A percentile compares a stretch with the other conserved stretches of the same genome.
These are phyloP conservation scores for Turnera subulata DNA, from an alignment of 345 rosid genomes.

Conservation along the genomic window DNA sequence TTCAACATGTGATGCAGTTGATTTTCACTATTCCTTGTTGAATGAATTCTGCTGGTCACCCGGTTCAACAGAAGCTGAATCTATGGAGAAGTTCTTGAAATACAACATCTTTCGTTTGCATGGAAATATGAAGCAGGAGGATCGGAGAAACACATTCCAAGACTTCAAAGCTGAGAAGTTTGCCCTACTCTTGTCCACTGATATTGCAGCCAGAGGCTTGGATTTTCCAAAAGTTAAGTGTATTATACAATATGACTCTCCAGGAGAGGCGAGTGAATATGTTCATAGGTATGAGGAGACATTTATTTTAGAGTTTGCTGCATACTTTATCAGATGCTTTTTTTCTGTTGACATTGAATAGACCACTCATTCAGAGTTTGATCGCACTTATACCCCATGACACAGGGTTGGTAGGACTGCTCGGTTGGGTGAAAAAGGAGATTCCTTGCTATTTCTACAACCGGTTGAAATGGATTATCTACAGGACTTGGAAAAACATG, in stretches of 20 bases:
- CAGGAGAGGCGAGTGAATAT: constrained; percentile 98
- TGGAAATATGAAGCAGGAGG: constrained; percentile 95
- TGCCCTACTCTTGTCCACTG: constrained; percentile 83
- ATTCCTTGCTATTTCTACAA: constrained; percentile 78
- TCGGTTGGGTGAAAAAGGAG: constrained; percentile 89
- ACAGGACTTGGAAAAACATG: constrained; percentile 78
- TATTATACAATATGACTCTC: constrained; percentile 93
- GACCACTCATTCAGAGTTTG: constrained; percentile 1
- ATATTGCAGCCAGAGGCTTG: constrained; percentile 89
- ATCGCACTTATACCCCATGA: constrained; percentile 16
- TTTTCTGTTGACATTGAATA: not conserved
- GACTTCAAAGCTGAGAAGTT: constrained; percentile 68
- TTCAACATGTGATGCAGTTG: constrained; percentile 97
- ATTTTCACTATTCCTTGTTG: constrained; percentile 78
- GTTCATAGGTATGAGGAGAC: constrained; percentile 66
- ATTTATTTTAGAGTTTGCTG: constrained; percentile 2
- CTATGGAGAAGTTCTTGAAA: constrained; percentile 46
- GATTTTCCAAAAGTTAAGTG: constrained; percentile 93
- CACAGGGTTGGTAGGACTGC: constrained; percentile 98
- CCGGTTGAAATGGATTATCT: constrained; percentile 82
- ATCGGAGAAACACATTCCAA: constrained; percentile 68
- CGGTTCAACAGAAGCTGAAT: constrained; percentile 33
- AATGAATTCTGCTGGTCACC: constrained; percentile 68
- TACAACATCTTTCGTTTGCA: constrained; percentile 77
- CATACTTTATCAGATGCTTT: not conserved